Evolutionary conservation across 83 land plant species (phyloP).

Genomic region (Picea mariana): DNA sequence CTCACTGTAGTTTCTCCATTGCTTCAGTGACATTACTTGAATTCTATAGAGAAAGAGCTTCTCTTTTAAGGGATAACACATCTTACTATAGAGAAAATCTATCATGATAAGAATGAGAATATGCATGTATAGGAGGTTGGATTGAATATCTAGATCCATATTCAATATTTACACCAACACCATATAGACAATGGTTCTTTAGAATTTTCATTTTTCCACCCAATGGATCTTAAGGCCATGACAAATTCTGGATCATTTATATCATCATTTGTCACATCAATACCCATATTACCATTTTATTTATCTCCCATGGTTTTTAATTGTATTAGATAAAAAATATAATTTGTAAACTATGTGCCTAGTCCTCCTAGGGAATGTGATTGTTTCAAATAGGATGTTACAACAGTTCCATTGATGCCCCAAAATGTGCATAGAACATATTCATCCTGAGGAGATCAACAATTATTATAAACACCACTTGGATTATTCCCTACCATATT

Average conservation of each 20-base stretch:
- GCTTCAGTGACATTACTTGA: slow-evolving; percentile 83
- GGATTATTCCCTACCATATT: too few species aligned
- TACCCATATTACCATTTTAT: slow-evolving; percentile 31
- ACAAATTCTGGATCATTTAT: slow-evolving; percentile 77
- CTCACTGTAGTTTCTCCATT: slow-evolving; percentile 64
- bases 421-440: too few species aligned
- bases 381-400: too few species aligned
- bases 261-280: slow-evolving; percentile 87
- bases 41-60: slow-evolving; percentile 56
- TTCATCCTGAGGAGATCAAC: too few species aligned
- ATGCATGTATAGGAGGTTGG: slow-evolving; percentile 18
- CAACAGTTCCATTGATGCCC: too few species aligned
- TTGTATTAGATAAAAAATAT: slow-evolving; percentile 27
- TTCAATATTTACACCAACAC: background rate
- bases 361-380: background rate
- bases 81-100: slow-evolving; percentile 51
- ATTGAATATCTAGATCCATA: slow-evolving; percentile 5
- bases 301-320: slow-evolving; percentile 33
- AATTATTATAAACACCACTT: too few species aligned
- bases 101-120: slow-evolving; percentile 23
- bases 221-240: slow-evolving; percentile 65
- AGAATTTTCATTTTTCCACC: slow-evolving; percentile 61
- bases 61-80: slow-evolving; percentile 49
- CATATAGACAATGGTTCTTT: slow-evolving; percentile 11
- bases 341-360: slow-evolving; percentile 6